Evolutionary conservation across 1,284 basidiomycete genomes (phyloP), one percentile per base, ranked within the genome.

Genomic region (Austroboletus novae-zelandiae): DNA sequence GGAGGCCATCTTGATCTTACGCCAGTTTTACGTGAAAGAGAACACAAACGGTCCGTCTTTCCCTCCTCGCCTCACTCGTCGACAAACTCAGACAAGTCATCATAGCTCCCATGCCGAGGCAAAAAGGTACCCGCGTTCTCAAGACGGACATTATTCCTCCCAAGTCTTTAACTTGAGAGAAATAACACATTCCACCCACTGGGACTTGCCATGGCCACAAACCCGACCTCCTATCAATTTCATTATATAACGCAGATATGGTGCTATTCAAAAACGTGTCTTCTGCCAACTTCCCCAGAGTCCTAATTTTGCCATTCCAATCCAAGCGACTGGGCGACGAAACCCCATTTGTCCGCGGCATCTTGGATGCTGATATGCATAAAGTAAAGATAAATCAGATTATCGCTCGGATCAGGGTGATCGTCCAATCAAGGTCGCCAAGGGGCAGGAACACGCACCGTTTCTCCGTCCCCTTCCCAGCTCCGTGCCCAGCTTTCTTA

Each of bases 21-120:
- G 97, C 9, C 81, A 89, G 32, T 99, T 99, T 71, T 99, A 99
- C 71, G 81, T 98, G 61, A 95, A 92, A 0, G 94, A 98, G 68
- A 99, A 99, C 67, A 76, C 77, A 9, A 95, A 96, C 62, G 95
- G 95, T 94, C 57, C 44, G 79, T 67, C 17, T 18, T 45, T 4
- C 25, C 49, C 30, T 27, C n/a, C 35, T 31, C 10, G 30, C 6
- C 13, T 30, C 27, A 34, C 45, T 50, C 45, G 52, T 48, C 34
- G 17, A 44, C 14, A 52, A 54, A 53, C 31, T 41, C 40, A 52
- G 14, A 61, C 36, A 23, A 25, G 3, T 35, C 25, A 45, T n/a
- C 23, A 17, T 31, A 93, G 91, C 91, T 2, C 91, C 91, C 7
- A 69, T 77, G 25, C 90, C 91, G 31, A 85, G 81, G 61, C 85